Evolutionary conservation across 2,329 filamentous ascomycete genomes (phyloP), one percentile per base, ranked within the genome.

Genomic region (Colletotrichum sp.): DNA sequence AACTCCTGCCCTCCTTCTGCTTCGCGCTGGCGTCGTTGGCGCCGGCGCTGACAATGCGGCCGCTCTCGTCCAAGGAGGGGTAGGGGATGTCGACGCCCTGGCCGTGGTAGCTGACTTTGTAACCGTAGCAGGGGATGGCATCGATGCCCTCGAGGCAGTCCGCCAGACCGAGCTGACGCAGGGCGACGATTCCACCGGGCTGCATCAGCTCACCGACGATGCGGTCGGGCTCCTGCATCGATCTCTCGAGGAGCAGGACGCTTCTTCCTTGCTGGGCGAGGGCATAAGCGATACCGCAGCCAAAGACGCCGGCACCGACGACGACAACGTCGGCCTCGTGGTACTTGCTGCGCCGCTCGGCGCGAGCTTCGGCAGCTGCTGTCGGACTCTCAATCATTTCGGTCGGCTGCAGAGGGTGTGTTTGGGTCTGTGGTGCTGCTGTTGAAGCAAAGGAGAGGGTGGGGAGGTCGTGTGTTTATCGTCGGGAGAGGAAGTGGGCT

Each of bases 201-300:
- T 99, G 97, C 80, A 99, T 88, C 78, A 99, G 87, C 87, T 99
- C 97, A 80, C 97, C 97, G 64, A 99, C 96, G 79, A 99, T 99
- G 78, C 97, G 93, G 86, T 99, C 94, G 24, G 97, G 97, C 87
- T 99, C 94, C 85, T 95, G 95, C 86, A 99, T 89, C 86, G 93
- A 98, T 81, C 92, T 92, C 87, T 99, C 97, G 67, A 99, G 91
- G 68, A 99, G 88, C 30, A 99, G 90, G 30, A 99, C 96, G 83
- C 95, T 98, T 78, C 97, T 93, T 70, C 96, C 96, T 86, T 99
- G 97, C 80, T 94, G 93, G 75, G 95, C 96, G 62, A 99, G 90
- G 26, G 96, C 92, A 78, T 93, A 94, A 22, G 97, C 96, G 26
- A 96, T 89, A 24, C 96, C 95, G 84, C 95, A 98, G 55, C 97